Evolutionary conservation across 768 basidiomycete species (phyloP).

Genomic region (Pleurotus pulmonarius): DNA sequence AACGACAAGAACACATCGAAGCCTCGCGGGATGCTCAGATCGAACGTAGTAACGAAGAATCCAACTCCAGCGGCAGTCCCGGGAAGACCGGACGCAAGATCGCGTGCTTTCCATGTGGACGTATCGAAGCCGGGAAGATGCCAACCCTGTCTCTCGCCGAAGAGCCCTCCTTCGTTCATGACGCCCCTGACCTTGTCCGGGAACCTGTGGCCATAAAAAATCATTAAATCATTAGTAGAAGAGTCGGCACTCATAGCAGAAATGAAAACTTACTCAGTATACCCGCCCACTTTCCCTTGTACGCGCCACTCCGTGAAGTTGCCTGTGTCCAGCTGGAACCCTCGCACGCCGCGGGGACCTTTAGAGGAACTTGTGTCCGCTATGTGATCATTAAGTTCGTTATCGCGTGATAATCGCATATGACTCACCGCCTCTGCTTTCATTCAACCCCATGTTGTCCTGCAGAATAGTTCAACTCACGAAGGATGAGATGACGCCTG

Average conservation of each 20-base stretch:
- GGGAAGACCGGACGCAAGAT: slow-evolving; percentile 58
- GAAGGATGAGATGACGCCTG: neutral
- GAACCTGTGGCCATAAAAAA: slow-evolving; percentile 49
- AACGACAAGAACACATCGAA: slow-evolving; percentile 73
- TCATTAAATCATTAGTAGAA: neutral
- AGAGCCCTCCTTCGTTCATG: slow-evolving; percentile 70
- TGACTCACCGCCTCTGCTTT: slow-evolving; percentile 45
- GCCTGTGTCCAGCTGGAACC: slow-evolving; percentile 65
- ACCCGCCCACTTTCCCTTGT: slow-evolving; percentile 75
- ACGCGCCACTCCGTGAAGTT: slow-evolving; percentile 65
- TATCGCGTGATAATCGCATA: neutral
- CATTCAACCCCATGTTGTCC: slow-evolving; percentile 81
- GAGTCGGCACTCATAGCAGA: too few species aligned
- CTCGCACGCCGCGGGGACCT: slow-evolving; percentile 75
- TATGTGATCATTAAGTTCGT: slow-evolving; percentile 11
- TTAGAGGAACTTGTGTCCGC: slow-evolving; percentile 53
- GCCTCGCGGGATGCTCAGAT: slow-evolving; percentile 51
- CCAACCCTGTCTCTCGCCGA: slow-evolving; percentile 68
- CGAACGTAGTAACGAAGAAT: slow-evolving; percentile 77
- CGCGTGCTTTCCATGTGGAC: slow-evolving; percentile 53
- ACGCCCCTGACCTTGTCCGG: slow-evolving; percentile 70
- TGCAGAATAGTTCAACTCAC: slow-evolving; percentile 17
- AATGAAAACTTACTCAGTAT: slow-evolving; percentile 41
- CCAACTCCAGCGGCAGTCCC: slow-evolving; percentile 62
- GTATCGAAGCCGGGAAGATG: slow-evolving; percentile 71